Conservation (phyloP, 2,329 filamentous ascomycete species). For the Rasamsonia emersonii region DNA sequence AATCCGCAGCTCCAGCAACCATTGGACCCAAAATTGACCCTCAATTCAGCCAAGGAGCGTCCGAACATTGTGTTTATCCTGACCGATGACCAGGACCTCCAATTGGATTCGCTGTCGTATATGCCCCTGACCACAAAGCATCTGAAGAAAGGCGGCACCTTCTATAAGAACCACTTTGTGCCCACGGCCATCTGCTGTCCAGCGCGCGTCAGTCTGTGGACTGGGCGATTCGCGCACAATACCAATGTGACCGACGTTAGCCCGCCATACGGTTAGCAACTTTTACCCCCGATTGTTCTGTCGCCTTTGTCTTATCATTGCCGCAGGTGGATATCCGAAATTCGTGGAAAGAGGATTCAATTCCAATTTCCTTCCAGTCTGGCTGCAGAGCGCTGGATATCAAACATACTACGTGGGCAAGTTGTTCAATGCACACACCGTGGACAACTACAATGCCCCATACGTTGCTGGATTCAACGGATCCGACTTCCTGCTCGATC, state of each 20-base stretch:
- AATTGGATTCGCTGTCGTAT: constrained; percentile 53
- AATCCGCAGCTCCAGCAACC: neutral
- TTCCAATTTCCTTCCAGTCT: constrained; percentile 42
- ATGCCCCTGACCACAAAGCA: constrained; percentile 51
- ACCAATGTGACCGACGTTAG: constrained; percentile 58
- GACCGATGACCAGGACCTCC: constrained; percentile 59
- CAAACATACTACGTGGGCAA: constrained; percentile 48
- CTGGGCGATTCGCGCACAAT: constrained; percentile 59
- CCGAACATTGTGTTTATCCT: constrained; percentile 60
- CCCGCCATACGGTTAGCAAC: constrained; percentile 42
- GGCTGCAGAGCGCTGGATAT: constrained; percentile 44
- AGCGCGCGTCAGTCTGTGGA: constrained; percentile 56
- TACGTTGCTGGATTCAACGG: constrained; percentile 27
- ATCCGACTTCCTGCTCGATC: constrained; percentile 37
- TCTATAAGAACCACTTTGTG: constrained; percentile 56
- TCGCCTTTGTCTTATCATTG: neutral
- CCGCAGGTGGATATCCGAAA: constrained; percentile 37
- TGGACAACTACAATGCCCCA: constrained; percentile 39
- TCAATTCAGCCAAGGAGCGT: constrained; percentile 6
- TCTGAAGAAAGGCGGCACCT: constrained; percentile 49
- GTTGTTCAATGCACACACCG: constrained; percentile 44
- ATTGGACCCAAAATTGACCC: neutral
- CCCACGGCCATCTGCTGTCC: constrained; percentile 62
- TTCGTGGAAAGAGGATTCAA: constrained; percentile 44
- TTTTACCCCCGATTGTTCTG: neutral